Evolutionary conservation across 352 stramenopile species (phyloP), one percentile per base, ranked within the genome.

Genomic region (Peronospora belbahrii): DNA sequence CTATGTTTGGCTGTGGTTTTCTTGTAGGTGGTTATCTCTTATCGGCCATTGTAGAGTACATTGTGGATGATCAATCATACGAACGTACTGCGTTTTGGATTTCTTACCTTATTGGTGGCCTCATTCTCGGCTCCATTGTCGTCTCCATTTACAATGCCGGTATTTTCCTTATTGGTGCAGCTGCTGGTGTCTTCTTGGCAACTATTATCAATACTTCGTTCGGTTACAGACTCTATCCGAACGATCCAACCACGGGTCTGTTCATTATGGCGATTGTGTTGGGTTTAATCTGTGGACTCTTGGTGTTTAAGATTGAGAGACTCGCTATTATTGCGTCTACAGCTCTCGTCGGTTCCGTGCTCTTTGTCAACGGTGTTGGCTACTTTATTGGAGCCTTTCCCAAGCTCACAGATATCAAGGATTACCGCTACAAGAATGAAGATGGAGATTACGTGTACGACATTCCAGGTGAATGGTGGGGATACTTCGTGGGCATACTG

Each of bases 301-400:
- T 87, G 17, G 61, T 73, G 0, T 62, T 71, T 27, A 66, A 65
- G 27, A 28, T 85, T 28, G 74, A 82, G 48, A 51, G 52, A 13
- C 62, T 66, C 0, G 60, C 60, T 9, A 44, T 88, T 13, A 75
- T 88, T 35, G 28, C 70, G n/a, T 69, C 74, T 20, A 88, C 76
- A 22, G 67, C 67, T n/a, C 48, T 85, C 1, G 56, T 79, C 0
- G 76, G 76, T 4, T 43, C 76, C 0, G 56, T 65, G 8, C 33
- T 79, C 17, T 33, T 64, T 0, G 48, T 79, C 8, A 80, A 70
- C 56, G 73, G 76, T 22, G 48, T 75, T 2, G 77, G 77, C 2
- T 85, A 86, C 50, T 86, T 84, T 35, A 68, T 66, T 9, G 69
- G 69, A 17, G 28, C 76, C 55, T 83, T 76, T 45, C 70, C 74